phyloP scores from a whole-genome alignment of 208 protist genomes.

The Acanthamoeba culbertsoni region DNA sequence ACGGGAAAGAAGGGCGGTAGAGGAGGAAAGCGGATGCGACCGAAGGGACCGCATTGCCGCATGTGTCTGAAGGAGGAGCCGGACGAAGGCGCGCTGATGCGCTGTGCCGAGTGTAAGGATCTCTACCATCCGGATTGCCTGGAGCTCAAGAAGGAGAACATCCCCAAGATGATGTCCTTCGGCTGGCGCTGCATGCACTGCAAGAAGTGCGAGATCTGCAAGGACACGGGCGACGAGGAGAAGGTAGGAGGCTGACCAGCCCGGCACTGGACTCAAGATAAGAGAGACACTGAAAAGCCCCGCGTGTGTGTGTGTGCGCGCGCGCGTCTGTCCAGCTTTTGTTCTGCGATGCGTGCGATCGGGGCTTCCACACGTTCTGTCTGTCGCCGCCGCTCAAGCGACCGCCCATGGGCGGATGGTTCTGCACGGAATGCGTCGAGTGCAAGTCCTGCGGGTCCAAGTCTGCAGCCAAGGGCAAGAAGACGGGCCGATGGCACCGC shows the following conservation, averaged over 20 bases:
- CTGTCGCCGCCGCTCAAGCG: constrained; percentile 20
- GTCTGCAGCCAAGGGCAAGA: not conserved
- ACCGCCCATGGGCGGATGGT: constrained; percentile 18
- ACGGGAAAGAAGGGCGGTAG: not conserved
- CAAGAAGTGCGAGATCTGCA: constrained; percentile 48
- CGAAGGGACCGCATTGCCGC: not conserved
- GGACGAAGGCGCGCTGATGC: not conserved
- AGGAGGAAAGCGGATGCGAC: not conserved
- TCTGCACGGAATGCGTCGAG: constrained; percentile 34
- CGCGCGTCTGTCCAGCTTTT: not conserved
- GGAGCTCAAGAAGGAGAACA: constrained; percentile 21
- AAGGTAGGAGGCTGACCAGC: not conserved
- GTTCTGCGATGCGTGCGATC: constrained; percentile 41
- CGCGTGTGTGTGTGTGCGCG: not conserved
- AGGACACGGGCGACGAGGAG: constrained; percentile 21
- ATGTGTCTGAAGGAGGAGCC: not conserved
- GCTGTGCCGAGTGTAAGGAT: constrained; percentile 40
- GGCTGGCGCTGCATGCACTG: constrained; percentile 58
- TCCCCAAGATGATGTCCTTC: constrained; percentile 31
- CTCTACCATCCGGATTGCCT: constrained; percentile 36
- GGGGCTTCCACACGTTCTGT: constrained; percentile 46
- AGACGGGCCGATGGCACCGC: not conserved
- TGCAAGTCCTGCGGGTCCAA: constrained; percentile 6
- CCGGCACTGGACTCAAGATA: no score
- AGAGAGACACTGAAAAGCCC: not conserved